Conservation (phyloP, 257 asterid genomes). For the Echium plantagineum region DNA sequence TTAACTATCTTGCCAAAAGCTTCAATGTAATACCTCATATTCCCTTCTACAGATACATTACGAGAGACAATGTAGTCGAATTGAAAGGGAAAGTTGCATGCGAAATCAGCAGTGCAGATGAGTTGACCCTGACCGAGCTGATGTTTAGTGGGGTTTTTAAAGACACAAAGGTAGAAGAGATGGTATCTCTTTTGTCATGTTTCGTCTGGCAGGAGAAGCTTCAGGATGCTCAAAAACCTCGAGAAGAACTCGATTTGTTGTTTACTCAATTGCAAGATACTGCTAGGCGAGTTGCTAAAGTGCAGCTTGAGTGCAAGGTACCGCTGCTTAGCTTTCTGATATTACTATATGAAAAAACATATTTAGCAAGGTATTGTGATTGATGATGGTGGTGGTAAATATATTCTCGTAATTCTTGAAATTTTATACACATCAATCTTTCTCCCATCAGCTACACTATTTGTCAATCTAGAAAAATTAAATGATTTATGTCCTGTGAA, state of each 20-base stretch:
- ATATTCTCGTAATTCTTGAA: background rate
- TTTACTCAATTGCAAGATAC: slow-evolving; percentile 73
- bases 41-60: slow-evolving; percentile 42
- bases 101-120: slow-evolving; percentile 97
- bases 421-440: background rate
- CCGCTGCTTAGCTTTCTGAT: slow-evolving; percentile 1
- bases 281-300: slow-evolving; percentile 85
- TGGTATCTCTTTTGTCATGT: slow-evolving; percentile 88
- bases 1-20: background rate
- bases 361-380: background rate
- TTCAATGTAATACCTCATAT: slow-evolving; percentile 14
- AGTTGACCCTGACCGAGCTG: slow-evolving; percentile 80
- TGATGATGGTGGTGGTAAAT: background rate
- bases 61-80: slow-evolving; percentile 79
- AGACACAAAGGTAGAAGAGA: slow-evolving; percentile 78
- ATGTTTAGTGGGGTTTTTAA: slow-evolving; percentile 80
- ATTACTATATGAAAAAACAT: background rate
- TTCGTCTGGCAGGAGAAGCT: slow-evolving; percentile 98
- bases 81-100: slow-evolving; percentile 91
- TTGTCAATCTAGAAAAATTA: background rate
- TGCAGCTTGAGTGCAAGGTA: slow-evolving; percentile 98
- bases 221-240: slow-evolving; percentile 79
- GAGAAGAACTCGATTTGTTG: slow-evolving; percentile 75
- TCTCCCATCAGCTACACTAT: background rate
- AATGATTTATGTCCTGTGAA: background rate